These are phyloP conservation scores for Penicillium brasilianum DNA, from an alignment of 2,329 filamentous ascomycete genomes.

Conservation along the genomic window DNA sequence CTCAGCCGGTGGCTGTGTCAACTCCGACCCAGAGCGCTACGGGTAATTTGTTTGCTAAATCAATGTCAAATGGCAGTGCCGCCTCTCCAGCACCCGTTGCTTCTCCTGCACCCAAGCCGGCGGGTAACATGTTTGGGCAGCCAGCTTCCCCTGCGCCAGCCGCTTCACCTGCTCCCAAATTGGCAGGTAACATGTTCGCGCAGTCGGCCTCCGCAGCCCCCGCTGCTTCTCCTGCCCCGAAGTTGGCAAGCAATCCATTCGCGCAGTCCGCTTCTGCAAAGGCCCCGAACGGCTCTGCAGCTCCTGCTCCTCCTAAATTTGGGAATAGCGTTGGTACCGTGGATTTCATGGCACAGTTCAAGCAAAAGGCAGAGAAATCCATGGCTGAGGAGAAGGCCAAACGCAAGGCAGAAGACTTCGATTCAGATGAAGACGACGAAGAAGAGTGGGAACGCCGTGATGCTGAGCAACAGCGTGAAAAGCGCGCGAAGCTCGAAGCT, in stretches of 20 bases:
- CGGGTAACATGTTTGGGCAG: constrained; percentile 13
- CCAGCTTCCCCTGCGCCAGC: neutral
- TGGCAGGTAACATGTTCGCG: constrained; percentile 28
- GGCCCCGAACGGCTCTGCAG: neutral
- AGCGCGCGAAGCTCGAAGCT: constrained; percentile 49
- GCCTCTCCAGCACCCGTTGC: neutral
- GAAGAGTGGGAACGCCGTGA: constrained; percentile 55
- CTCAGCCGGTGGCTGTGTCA: neutral
- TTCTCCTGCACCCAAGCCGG: neutral
- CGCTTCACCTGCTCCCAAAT: constrained; percentile 36
- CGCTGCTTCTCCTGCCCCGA: constrained; percentile 32
- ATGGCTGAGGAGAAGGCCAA: constrained; percentile 53
- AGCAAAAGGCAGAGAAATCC: constrained; percentile 44
- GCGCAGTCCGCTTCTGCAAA: constrained; percentile 2
- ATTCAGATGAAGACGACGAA: constrained; percentile 58
- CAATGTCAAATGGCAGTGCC: neutral
- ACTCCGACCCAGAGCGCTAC: neutral
- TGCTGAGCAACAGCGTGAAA: constrained; percentile 52
- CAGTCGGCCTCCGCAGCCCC: constrained; percentile 10
- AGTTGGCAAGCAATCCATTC: constrained; percentile 33
- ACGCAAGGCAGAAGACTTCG: constrained; percentile 57
- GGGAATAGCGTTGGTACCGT: constrained; percentile 27
- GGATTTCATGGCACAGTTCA: constrained; percentile 52
- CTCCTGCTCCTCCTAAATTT: constrained; percentile 40
- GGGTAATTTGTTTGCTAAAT: constrained; percentile 6